Conservation (phyloP, 352 stramenopile species). For the Phytopythium vexans region DNA sequence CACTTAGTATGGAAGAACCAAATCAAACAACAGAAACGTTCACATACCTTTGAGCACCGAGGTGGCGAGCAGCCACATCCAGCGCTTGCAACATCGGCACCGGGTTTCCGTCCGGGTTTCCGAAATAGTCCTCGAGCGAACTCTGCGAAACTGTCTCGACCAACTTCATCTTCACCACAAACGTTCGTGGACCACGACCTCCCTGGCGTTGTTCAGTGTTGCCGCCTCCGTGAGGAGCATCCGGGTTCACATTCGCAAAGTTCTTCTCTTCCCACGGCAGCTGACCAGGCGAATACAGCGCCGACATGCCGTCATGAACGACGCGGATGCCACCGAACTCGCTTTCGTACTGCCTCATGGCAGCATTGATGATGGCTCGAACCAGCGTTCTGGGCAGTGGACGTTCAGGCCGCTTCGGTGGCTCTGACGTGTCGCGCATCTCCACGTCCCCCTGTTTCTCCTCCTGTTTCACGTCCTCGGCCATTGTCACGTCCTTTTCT, state of each 20-base stretch:
- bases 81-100: constrained; percentile 65
- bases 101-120: constrained; percentile 53
- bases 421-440: constrained; percentile 26
- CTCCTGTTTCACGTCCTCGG: constrained; percentile 25
- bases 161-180: constrained; percentile 69
- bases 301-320: constrained; percentile 62
- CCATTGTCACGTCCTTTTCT: constrained; percentile 22
- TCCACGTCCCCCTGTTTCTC: constrained; percentile 40
- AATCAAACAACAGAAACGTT: background rate
- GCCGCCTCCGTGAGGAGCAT: constrained; percentile 12
- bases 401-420: constrained; percentile 25
- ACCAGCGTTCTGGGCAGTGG: constrained; percentile 46
- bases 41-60: constrained; percentile 29
- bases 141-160: constrained; percentile 54
- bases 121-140: constrained; percentile 43
- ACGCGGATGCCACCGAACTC: constrained; percentile 56
- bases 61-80: constrained; percentile 65
- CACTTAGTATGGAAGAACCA: background rate
- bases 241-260: constrained; percentile 53
- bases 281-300: constrained; percentile 46
- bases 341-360: constrained; percentile 40
- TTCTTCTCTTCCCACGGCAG: constrained; percentile 52
- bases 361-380: constrained; percentile 58
- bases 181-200: constrained; percentile 13
- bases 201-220: background rate